These are phyloP conservation scores for Fusarium sp. DNA, from an alignment of 2,329 filamentous ascomycete species.

Conservation along the genomic window DNA sequence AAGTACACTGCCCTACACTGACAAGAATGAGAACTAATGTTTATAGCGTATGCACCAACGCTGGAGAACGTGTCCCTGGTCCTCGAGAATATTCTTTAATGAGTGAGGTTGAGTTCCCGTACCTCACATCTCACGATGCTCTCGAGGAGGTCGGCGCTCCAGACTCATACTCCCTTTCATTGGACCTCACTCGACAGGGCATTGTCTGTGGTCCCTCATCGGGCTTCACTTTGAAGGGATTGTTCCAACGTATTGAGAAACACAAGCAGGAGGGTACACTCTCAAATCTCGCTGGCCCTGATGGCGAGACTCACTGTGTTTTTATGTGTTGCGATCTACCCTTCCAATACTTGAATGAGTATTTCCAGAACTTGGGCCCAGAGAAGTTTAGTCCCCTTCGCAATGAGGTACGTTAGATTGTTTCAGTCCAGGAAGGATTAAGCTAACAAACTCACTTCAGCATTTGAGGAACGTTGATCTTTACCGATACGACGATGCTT, in stretches of 20 bases:
- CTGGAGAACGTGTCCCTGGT: slow-evolving; percentile 66
- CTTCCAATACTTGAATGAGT: slow-evolving; percentile 68
- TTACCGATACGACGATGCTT: slow-evolving; percentile 64
- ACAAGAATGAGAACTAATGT: slow-evolving; percentile 1
- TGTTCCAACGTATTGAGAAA: slow-evolving; percentile 59
- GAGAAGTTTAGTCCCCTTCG: slow-evolving; percentile 59
- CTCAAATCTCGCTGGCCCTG: slow-evolving; percentile 53
- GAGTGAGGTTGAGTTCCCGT: slow-evolving; percentile 64
- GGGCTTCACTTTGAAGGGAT: slow-evolving; percentile 64
- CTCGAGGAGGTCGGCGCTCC: slow-evolving; percentile 65
- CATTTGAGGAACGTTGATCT: slow-evolving; percentile 59
- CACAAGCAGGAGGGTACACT: slow-evolving; percentile 57
- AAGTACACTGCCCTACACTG: background rate
- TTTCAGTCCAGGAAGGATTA: accelerated
- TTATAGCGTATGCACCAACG: slow-evolving; percentile 63
- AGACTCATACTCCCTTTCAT: slow-evolving; percentile 62
- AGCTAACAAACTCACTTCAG: slow-evolving; percentile 49
- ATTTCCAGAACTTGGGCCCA: slow-evolving; percentile 63
- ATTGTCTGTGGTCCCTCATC: slow-evolving; percentile 70
- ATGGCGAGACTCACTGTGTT: slow-evolving; percentile 61
- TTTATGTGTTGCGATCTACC: slow-evolving; percentile 71
- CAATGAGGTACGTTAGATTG: slow-evolving; percentile 46
- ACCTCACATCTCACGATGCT: slow-evolving; percentile 61
- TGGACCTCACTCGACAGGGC: slow-evolving; percentile 65
- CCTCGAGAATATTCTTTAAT: slow-evolving; percentile 62